A percentile compares a stretch with the other conserved stretches of the same genome.
Evolutionary conservation across 768 basidiomycete genomes (phyloP).

Genomic region (Lentinula aciculospora): DNA sequence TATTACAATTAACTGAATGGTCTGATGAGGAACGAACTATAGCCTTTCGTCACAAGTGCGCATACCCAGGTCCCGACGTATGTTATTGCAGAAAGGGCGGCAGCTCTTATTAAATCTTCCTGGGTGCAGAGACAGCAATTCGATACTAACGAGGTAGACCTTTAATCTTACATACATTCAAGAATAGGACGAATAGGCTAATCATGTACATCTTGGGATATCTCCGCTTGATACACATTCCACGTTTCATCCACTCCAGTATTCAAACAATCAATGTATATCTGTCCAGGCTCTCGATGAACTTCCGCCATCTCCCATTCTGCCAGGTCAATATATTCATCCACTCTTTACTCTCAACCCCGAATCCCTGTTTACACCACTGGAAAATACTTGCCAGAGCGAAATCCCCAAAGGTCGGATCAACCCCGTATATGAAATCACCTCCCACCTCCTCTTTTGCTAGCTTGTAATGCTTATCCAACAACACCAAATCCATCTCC

Average conservation of each 20-base stretch:
- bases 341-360: slow-evolving; percentile 24
- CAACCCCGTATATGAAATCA: slow-evolving; percentile 20
- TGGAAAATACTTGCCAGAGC: slow-evolving; percentile 18
- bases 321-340: slow-evolving; percentile 21
- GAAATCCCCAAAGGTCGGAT: slow-evolving; percentile 24
- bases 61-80: slow-evolving; percentile 24
- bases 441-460: slow-evolving; percentile 16
- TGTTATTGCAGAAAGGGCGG: slow-evolving; percentile 24
- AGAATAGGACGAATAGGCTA: too few relatives aligned
- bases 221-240: background rate
- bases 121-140: background rate
- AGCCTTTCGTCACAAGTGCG: slow-evolving; percentile 20
- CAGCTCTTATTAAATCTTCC: slow-evolving; percentile 21
- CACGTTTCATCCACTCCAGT: background rate
- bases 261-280: slow-evolving; percentile 12
- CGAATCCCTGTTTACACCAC: slow-evolving; percentile 17
- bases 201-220: too few relatives aligned
- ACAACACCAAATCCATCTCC: slow-evolving; percentile 16
- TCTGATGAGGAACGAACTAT: background rate
- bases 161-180: too few relatives aligned
- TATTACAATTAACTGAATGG: background rate
- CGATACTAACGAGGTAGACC: too few relatives aligned
- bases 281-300: slow-evolving; percentile 16
- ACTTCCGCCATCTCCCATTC: slow-evolving; percentile 21
- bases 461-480: slow-evolving; percentile 11